Conservation (phyloP, 2,329 filamentous ascomycete genomes). For the Ceratocystis huliohia region DNA sequence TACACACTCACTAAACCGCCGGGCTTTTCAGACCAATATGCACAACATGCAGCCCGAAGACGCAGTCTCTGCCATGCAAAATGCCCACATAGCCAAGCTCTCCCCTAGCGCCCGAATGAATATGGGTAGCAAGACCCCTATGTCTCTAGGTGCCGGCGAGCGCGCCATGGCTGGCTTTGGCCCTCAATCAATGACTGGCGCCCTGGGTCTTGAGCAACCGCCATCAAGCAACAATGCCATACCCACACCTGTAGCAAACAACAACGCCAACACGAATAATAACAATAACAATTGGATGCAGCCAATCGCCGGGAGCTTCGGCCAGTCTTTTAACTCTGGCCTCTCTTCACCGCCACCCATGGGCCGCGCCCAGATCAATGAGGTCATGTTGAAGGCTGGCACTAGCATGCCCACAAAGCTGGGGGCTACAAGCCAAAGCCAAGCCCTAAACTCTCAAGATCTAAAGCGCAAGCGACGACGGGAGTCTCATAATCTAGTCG, state of each 20-base stretch:
- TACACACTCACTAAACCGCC: constrained; percentile 57
- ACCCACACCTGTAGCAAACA: constrained; percentile 71
- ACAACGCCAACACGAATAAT: not conserved
- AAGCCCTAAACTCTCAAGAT: constrained; percentile 62
- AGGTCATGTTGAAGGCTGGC: constrained; percentile 77
- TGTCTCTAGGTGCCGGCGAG: constrained; percentile 24
- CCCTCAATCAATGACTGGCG: constrained; percentile 61
- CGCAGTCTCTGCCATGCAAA: constrained; percentile 32
- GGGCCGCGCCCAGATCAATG: constrained; percentile 65
- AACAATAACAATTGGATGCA: constrained; percentile 29
- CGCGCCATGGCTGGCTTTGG: constrained; percentile 49
- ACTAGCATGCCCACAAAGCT: constrained; percentile 86
- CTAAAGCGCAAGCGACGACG: constrained; percentile 82
- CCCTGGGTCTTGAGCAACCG: constrained; percentile 36
- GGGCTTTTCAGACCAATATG: constrained; percentile 56
- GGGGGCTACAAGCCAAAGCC: constrained; percentile 29
- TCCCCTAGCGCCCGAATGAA: constrained; percentile 22
- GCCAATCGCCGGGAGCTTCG: constrained; percentile 63
- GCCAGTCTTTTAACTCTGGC: constrained; percentile 78
- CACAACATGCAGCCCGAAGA: constrained; percentile 39
- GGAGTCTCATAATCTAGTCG: constrained; percentile 92
- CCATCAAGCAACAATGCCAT: constrained; percentile 56
- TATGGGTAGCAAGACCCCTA: constrained; percentile 28
- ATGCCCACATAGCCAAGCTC: constrained; percentile 8
- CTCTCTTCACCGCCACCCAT: constrained; percentile 69